Evolutionary conservation across 2,329 filamentous ascomycete species (phyloP).

Genomic region (Helicocarpus griseus): DNA sequence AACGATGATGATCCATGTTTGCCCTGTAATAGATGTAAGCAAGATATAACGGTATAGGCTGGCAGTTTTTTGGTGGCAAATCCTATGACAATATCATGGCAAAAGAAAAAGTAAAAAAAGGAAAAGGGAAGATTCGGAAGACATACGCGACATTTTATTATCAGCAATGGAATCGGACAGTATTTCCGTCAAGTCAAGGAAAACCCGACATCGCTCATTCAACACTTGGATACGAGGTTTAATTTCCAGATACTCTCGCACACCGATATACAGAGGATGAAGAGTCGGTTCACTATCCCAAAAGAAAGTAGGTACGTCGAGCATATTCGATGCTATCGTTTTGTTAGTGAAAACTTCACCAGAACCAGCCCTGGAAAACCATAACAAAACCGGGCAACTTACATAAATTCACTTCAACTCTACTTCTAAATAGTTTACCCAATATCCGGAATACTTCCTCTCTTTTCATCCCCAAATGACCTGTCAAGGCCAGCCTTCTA

Average conservation of each 20-base stretch:
- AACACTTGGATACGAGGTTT: conserved; percentile 91
- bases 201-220: conserved; percentile 93
- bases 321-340: conserved; percentile 72
- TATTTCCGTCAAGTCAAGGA: conserved; percentile 92
- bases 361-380: background rate
- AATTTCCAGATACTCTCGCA: conserved; percentile 96
- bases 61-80: no score
- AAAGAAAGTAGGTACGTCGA: conserved; percentile 95
- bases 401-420: conserved; percentile 97
- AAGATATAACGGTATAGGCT: no score
- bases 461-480: conserved; percentile 80
- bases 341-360: background rate
- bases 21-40: conserved; percentile 35
- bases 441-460: conserved; percentile 89
- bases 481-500: conserved; percentile 77
- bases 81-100: no score
- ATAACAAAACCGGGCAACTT: conserved; percentile 40
- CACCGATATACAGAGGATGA: conserved; percentile 85
- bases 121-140: background rate
- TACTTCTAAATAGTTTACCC: conserved; percentile 80
- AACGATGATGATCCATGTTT: conserved; percentile 97
- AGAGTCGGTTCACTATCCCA: conserved; percentile 96
- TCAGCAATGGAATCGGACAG: conserved; percentile 86
- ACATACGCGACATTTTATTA: conserved; percentile 73
- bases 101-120: background rate